Evolutionary conservation across 202 grass and related monocot species (phyloP).

Genomic region (Eragrostis tef): DNA sequence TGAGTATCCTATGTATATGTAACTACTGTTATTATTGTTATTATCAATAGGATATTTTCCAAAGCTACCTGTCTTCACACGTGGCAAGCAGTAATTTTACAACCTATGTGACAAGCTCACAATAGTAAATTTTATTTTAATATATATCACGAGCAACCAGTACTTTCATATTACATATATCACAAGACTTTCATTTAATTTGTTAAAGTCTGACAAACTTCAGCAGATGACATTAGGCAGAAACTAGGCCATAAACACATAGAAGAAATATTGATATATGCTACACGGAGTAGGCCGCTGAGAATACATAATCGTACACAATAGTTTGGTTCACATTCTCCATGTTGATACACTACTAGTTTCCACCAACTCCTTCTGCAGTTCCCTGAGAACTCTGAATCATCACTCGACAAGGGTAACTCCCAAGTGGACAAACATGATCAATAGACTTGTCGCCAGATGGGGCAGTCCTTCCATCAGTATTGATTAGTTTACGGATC

Average conservation of each 20-base stretch:
- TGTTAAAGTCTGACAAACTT: background rate
- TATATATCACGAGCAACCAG: background rate
- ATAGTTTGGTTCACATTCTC: background rate
- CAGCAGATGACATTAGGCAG: background rate
- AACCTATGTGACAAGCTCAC: too few species aligned
- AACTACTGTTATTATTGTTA: too few species aligned
- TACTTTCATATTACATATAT: background rate
- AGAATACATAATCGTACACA: background rate
- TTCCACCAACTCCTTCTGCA: background rate
- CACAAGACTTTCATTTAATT: background rate
- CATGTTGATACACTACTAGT: background rate
- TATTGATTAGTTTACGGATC: constrained; percentile 28
- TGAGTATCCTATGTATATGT: too few species aligned
- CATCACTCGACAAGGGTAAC: constrained; percentile 19
- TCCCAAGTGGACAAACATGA: constrained; percentile 40
- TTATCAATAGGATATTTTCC: too few species aligned
- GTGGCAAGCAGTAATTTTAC: too few species aligned
- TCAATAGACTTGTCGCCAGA: background rate
- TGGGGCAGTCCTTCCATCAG: constrained; percentile 45
- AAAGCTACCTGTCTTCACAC: too few species aligned
- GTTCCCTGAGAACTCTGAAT: background rate
- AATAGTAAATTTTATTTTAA: too few species aligned
- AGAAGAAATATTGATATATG: background rate
- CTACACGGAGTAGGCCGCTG: background rate
- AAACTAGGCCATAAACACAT: too few species aligned